phyloP scores from a whole-genome alignment of 345 rosid genomes.

The Mercurialis annua region DNA sequence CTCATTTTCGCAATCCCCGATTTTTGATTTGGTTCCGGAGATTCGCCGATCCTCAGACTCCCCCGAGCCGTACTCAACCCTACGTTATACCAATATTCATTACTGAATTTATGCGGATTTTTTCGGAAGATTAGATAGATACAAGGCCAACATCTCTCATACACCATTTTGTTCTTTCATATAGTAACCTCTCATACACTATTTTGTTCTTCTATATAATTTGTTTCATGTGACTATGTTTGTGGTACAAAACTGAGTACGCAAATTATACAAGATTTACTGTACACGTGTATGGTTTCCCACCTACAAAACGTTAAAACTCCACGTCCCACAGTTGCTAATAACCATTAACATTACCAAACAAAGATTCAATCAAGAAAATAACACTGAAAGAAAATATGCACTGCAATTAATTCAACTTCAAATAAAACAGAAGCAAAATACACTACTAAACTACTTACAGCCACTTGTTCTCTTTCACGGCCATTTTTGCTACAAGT shows the following conservation, averaged over 20 bases:
- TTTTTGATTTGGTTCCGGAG: too few species aligned
- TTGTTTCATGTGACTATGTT: not conserved
- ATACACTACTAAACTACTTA: conserved; percentile 4
- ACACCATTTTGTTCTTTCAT: too few species aligned
- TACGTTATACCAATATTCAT: too few species aligned
- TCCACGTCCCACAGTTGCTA: conserved; percentile 38
- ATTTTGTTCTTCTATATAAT: too few species aligned
- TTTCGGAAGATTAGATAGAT: too few species aligned
- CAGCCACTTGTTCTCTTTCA: conserved; percentile 30
- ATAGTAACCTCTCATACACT: too few species aligned
- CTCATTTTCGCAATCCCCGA: too few species aligned
- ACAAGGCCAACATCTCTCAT: too few species aligned
- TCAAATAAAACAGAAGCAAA: not conserved
- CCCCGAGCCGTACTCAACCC: too few species aligned
- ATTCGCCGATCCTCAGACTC: too few species aligned
- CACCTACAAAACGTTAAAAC: conserved; percentile 31
- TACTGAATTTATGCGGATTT: too few species aligned
- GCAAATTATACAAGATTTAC: not conserved
- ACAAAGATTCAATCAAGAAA: conserved; percentile 11
- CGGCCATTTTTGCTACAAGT: conserved; percentile 39
- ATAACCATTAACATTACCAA: conserved; percentile 34
- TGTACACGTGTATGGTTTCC: conserved; percentile 14
- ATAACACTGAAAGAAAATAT: conserved; percentile 3
- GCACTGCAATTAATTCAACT: conserved; percentile 13
- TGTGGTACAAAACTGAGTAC: conserved; percentile 25